These are phyloP conservation scores for Pythium scleroteichum DNA, from an alignment of 352 stramenopile species.

Conservation along the genomic window DNA sequence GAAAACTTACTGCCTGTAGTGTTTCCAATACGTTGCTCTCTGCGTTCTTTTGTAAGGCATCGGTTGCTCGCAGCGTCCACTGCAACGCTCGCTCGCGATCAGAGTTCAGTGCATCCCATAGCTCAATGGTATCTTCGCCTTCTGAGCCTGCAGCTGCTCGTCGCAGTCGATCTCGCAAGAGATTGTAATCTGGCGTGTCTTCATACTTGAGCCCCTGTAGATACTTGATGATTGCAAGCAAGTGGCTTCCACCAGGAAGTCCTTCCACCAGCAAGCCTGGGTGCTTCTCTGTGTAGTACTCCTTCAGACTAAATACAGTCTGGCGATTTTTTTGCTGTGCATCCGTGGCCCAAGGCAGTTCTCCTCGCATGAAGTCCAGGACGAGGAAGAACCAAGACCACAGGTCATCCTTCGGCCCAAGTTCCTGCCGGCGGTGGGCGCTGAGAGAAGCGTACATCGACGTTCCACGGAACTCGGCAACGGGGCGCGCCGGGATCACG, in stretches of 20 bases:
- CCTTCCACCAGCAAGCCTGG: conserved; percentile 72
- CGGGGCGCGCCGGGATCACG: conserved; percentile 54
- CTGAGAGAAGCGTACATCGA: conserved; percentile 90
- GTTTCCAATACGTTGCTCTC: conserved; percentile 40
- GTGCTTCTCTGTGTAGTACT: conserved; percentile 80
- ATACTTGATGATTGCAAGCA: conserved; percentile 81
- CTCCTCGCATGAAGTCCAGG: conserved; percentile 86
- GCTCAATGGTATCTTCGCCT: conserved; percentile 45
- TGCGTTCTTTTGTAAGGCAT: conserved; percentile 44
- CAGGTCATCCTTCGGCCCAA: conserved; percentile 84
- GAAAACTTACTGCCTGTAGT: conserved; percentile 41
- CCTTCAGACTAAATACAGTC: conserved; percentile 78
- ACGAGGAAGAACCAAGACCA: conserved; percentile 91
- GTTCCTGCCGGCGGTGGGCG: conserved; percentile 74
- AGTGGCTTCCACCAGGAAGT: conserved; percentile 59
- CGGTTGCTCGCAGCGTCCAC: conserved; percentile 53
- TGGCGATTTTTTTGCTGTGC: conserved; percentile 85
- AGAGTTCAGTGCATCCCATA: conserved; percentile 45
- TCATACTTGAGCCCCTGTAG: conserved; percentile 72
- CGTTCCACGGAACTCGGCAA: conserved; percentile 86
- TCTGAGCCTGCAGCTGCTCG: conserved; percentile 35
- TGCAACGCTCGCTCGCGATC: conserved; percentile 54
- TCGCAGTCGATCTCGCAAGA: conserved; percentile 40
- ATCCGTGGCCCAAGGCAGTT: conserved; percentile 80
- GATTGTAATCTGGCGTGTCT: conserved; percentile 70